Evolutionary conservation across 1,139 yeast species (phyloP).

Genomic region (Kluyveromyces marxianus): DNA sequence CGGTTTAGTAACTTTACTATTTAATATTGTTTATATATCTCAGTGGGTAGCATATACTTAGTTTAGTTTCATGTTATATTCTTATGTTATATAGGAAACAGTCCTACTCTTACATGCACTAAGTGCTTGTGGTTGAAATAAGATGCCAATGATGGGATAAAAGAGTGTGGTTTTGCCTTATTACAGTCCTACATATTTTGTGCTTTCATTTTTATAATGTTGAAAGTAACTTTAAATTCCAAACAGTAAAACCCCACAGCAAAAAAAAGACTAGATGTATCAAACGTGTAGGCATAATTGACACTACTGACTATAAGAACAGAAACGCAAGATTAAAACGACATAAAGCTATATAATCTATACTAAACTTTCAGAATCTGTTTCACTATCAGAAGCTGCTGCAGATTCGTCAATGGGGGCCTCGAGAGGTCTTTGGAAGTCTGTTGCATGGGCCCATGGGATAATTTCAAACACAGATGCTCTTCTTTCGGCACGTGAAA

Average conservation of each 20-base stretch:
- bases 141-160: background rate
- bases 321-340: background rate
- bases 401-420: constrained; percentile 7
- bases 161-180: no score
- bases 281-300: no score
- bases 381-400: constrained; percentile 2
- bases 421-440: constrained; percentile 60
- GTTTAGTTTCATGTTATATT: background rate
- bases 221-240: no score
- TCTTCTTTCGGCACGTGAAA: constrained; percentile 22
- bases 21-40: constrained; percentile 23
- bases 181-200: no score
- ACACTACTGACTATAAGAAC: no score
- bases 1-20: constrained; percentile 26
- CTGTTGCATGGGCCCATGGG: constrained; percentile 78
- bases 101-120: no score
- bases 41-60: constrained; percentile 23
- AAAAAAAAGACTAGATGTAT: no score
- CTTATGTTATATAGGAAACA: no score
- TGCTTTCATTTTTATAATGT: no score
- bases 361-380: constrained; percentile 2
- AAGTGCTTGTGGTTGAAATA: background rate
- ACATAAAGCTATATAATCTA: background rate
- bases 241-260: no score
- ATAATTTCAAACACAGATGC: constrained; percentile 41